phyloP scores from a whole-genome alignment of 2,329 filamentous ascomycete species.

The Fusarium sp. region DNA sequence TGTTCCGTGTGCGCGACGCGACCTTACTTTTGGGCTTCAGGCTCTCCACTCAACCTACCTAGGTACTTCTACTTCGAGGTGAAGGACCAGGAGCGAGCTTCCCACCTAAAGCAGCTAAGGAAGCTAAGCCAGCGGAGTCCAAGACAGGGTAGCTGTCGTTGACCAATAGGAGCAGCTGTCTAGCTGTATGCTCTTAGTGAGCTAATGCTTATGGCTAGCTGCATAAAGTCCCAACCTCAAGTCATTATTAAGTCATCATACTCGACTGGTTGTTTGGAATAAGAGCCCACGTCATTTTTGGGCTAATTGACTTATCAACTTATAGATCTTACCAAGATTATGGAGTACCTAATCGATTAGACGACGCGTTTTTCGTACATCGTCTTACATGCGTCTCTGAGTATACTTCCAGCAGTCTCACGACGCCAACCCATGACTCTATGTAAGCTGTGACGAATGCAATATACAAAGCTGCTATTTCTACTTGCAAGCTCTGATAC shows the following conservation, averaged over 20 bases:
- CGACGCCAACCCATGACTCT: not conserved
- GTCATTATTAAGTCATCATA: constrained; percentile 5
- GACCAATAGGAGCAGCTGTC: constrained; percentile 24
- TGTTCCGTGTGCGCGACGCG: constrained; percentile 48
- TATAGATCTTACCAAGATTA: not conserved
- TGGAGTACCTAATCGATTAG: not conserved
- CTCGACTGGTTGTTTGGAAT: constrained; percentile 2
- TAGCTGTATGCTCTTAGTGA: constrained; percentile 24
- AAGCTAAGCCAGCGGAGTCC: not conserved
- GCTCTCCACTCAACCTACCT: constrained; percentile 24
- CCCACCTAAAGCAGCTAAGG: constrained; percentile 3
- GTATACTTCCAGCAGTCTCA: not conserved
- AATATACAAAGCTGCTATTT: not conserved
- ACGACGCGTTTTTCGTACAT: not conserved
- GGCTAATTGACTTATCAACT: not conserved
- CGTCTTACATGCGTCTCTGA: not conserved
- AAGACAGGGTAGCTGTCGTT: constrained; percentile 15
- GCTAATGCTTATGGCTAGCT: constrained; percentile 25
- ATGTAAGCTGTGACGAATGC: not conserved
- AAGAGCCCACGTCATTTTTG: constrained; percentile 27
- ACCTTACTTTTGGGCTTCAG: constrained; percentile 33
- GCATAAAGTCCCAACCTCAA: constrained; percentile 22
- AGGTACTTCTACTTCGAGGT: constrained; percentile 7
- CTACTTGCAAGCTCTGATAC: not conserved
- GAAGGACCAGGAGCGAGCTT: constrained; percentile 11